Percentiles rank a stretch among this genome's conserved stretches.
These are phyloP conservation scores for Pinus tabuliformis DNA, from an alignment of 75 land plant genomes.

Conservation along the genomic window DNA sequence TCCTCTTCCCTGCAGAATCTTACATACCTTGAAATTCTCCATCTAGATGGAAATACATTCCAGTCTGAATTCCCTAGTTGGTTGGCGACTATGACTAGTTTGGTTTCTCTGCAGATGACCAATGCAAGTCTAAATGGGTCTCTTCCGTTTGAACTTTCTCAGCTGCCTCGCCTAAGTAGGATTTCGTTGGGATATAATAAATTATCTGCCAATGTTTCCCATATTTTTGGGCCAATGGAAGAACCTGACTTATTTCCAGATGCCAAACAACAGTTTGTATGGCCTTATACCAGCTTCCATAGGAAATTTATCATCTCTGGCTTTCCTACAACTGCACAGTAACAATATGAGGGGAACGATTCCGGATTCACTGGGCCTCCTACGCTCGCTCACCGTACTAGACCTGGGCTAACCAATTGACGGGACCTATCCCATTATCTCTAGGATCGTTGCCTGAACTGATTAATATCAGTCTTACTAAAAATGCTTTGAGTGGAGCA, in stretches of 20 bases:
- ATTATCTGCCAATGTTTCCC: background rate
- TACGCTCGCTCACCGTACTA: constrained; percentile 35
- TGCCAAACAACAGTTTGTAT: background rate
- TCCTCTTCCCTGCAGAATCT: background rate
- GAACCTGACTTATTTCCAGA: background rate
- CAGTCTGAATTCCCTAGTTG: too few species aligned
- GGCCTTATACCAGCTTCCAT: constrained; percentile 25
- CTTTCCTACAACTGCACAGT: constrained; percentile 31
- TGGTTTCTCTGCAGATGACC: background rate
- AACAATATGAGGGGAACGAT: constrained; percentile 46
- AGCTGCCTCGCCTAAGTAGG: background rate
- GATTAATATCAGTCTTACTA: background rate
- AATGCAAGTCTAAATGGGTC: background rate
- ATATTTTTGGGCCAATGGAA: background rate
- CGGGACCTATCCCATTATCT: constrained; percentile 52
- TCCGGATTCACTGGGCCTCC: constrained; percentile 47
- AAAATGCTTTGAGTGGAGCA: background rate
- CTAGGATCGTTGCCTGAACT: constrained; percentile 28
- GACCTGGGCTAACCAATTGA: constrained; percentile 51
- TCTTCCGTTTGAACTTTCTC: background rate
- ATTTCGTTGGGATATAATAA: background rate
- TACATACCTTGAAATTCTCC: background rate
- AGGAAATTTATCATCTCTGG: constrained; percentile 6
- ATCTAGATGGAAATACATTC: background rate
- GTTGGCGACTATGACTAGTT: background rate